These are phyloP conservation scores for Starmerella asiatica DNA, from an alignment of 805 yeast genomes.

Conservation along the genomic window DNA sequence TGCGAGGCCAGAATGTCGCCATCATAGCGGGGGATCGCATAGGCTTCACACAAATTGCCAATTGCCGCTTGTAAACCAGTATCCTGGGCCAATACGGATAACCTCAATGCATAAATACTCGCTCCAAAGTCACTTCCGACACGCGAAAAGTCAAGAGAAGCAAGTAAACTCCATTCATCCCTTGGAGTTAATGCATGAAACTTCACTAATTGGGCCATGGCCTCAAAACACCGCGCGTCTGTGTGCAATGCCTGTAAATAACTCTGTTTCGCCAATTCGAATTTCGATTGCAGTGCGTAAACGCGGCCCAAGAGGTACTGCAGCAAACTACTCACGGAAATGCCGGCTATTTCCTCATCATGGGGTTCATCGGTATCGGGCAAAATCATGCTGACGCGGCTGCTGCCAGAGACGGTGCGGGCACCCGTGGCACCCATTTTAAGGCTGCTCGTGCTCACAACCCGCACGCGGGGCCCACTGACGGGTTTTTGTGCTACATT, in stretches of 20 bases:
- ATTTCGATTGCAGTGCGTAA: slow-evolving; percentile 68
- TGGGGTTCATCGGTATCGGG: slow-evolving; percentile 4
- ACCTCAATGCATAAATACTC: slow-evolving; percentile 57
- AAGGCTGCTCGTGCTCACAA: slow-evolving; percentile 16
- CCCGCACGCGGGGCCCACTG: slow-evolving; percentile 5
- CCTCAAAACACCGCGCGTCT: slow-evolving; percentile 87
- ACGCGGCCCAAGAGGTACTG: slow-evolving; percentile 75
- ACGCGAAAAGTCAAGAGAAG: slow-evolving; percentile 53
- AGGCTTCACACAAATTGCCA: slow-evolving; percentile 52
- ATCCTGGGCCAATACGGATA: slow-evolving; percentile 55
- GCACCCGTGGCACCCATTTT: slow-evolving; percentile 9
- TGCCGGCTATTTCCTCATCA: slow-evolving; percentile 54
- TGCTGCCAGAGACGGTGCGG: slow-evolving; percentile 13
- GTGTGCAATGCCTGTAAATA: slow-evolving; percentile 74
- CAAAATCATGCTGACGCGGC: slow-evolving; percentile 14
- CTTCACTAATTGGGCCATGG: slow-evolving; percentile 62
- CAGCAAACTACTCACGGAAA: slow-evolving; percentile 74
- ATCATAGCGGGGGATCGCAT: slow-evolving; percentile 47
- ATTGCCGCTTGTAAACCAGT: slow-evolving; percentile 52
- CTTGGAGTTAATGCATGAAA: slow-evolving; percentile 65
- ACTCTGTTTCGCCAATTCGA: slow-evolving; percentile 74
- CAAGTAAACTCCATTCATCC: slow-evolving; percentile 41
- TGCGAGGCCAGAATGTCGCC: slow-evolving; percentile 53
- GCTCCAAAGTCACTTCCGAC: slow-evolving; percentile 72
- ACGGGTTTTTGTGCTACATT: not conserved